A percentile compares a stretch with the other conserved stretches of the same genome.
phyloP scores from a whole-genome alignment of 176 grass and related monocot genomes.

The Triticum timopheevii region DNA sequence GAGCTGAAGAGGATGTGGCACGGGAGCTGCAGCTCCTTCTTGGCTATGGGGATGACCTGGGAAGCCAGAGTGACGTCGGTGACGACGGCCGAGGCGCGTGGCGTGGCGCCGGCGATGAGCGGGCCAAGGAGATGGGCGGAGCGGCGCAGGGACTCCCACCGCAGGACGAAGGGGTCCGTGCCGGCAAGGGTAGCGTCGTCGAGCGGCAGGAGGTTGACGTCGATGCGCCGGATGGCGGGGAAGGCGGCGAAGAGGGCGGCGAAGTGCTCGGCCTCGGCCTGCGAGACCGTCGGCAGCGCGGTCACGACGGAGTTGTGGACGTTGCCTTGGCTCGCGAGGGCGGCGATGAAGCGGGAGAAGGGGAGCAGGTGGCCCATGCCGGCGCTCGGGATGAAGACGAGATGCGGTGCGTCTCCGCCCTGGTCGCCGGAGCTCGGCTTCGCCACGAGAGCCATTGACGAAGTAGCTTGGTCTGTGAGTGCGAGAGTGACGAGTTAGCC shows the following conservation, averaged over 20 bases:
- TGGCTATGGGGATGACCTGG: conserved; percentile 35
- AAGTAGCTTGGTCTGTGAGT: too few species aligned
- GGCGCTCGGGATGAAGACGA: conserved; percentile 61
- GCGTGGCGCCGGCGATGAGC: conserved; percentile 29
- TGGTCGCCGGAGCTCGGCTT: too few species aligned
- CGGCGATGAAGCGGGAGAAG: conserved; percentile 53
- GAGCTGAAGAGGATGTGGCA: conserved; percentile 59
- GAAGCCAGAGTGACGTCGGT: conserved; percentile 39
- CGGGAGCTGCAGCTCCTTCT: conserved; percentile 4
- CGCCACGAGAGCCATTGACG: too few species aligned
- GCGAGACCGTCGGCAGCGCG: conserved; percentile 43
- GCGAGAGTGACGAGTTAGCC: too few species aligned
- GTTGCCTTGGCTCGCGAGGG: neutral
- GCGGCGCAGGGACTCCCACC: conserved; percentile 50
- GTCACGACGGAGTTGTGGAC: conserved; percentile 63
- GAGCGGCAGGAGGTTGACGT: conserved; percentile 43
- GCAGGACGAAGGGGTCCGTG: conserved; percentile 56
- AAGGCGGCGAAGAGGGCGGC: conserved; percentile 33
- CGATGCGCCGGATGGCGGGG: conserved; percentile 46
- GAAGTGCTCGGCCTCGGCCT: conserved; percentile 40
- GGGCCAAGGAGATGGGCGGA: conserved; percentile 49
- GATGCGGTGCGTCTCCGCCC: conserved; percentile 6
- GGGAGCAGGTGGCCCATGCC: conserved; percentile 76
- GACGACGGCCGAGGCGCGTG: conserved; percentile 42
- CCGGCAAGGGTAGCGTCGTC: neutral